A percentile compares a stretch with the other conserved stretches of the same genome.
phyloP scores from a whole-genome alignment of 2,329 filamentous ascomycete species.

The Cadophora gregata region DNA sequence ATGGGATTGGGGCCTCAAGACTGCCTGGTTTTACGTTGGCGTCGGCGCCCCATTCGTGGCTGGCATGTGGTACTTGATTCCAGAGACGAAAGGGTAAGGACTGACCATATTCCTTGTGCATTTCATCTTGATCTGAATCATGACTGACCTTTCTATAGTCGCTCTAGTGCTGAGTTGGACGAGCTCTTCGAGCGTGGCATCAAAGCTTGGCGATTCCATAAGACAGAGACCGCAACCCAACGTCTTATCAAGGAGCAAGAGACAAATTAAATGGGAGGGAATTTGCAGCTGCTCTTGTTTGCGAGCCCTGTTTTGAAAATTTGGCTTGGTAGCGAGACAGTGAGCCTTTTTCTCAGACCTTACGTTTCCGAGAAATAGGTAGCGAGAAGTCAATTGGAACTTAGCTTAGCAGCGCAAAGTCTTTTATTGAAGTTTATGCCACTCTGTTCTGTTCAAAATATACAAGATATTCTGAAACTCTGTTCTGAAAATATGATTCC shows the following conservation, averaged over 20 bases:
- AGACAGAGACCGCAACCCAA: slow-evolving; percentile 29
- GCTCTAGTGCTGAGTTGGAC: slow-evolving; percentile 38
- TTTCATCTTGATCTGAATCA: not conserved
- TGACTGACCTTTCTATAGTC: slow-evolving; percentile 18
- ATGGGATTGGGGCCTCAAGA: not conserved
- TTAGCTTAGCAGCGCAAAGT: not conserved
- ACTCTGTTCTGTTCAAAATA: not conserved
- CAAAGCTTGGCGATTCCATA: slow-evolving; percentile 31
- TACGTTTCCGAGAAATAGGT: too few species aligned
- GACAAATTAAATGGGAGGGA: not conserved
- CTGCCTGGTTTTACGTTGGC: not conserved
- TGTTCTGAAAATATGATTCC: not conserved
- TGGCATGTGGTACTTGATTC: not conserved
- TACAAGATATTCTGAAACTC: too few species aligned
- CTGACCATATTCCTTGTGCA: not conserved
- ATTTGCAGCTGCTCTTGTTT: not conserved
- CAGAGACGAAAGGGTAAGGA: not conserved
- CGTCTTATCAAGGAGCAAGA: not conserved
- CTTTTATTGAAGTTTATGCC: not conserved
- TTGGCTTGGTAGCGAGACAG: not conserved
- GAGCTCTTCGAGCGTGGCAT: slow-evolving; percentile 38
- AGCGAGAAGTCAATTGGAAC: not conserved
- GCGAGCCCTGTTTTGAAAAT: not conserved
- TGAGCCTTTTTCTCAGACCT: too few species aligned
- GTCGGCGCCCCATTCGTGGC: not conserved